Evolutionary conservation across 2,329 filamentous ascomycete genomes (phyloP).

Genomic region (Sclerotinia minor): DNA sequence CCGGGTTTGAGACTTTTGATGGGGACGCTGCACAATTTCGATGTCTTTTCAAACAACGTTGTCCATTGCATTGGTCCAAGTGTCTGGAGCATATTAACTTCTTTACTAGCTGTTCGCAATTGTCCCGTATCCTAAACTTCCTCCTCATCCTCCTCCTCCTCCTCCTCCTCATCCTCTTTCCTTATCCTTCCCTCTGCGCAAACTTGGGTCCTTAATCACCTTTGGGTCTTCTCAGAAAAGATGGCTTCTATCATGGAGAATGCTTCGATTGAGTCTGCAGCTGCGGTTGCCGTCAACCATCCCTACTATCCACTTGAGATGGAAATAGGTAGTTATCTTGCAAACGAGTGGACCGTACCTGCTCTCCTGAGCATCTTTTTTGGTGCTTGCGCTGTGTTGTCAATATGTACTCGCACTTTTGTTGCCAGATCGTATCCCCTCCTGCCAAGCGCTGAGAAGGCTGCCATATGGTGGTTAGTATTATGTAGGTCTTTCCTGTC

Average conservation of each 20-base stretch:
- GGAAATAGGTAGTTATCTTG: slow-evolving; percentile 61
- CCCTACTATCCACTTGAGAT: slow-evolving; percentile 71
- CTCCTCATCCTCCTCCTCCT: background rate
- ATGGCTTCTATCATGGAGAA: slow-evolving; percentile 33
- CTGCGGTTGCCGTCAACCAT: slow-evolving; percentile 46
- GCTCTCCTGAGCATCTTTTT: slow-evolving; percentile 62
- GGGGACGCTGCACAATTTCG: background rate
- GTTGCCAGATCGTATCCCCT: slow-evolving; percentile 54
- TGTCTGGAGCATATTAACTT: slow-evolving; percentile 16
- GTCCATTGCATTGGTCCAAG: slow-evolving; percentile 20
- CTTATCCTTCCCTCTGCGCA: background rate
- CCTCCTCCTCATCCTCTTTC: background rate
- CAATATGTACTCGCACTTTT: slow-evolving; percentile 56
- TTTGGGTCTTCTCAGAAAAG: slow-evolving; percentile 15
- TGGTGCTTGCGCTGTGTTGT: slow-evolving; percentile 55
- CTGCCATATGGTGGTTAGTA: slow-evolving; percentile 72
- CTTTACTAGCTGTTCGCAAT: slow-evolving; percentile 7
- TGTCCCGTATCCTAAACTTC: background rate
- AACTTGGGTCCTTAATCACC: background rate
- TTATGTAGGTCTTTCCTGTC: slow-evolving; percentile 55
- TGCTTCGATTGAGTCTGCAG: slow-evolving; percentile 26
- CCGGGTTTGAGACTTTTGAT: background rate
- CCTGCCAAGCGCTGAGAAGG: slow-evolving; percentile 55
- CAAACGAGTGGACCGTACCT: slow-evolving; percentile 63
- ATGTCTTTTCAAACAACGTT: slow-evolving; percentile 8